These are phyloP conservation scores for Clitopilus hobsonii DNA, from an alignment of 768 basidiomycete genomes.

Conservation along the genomic window DNA sequence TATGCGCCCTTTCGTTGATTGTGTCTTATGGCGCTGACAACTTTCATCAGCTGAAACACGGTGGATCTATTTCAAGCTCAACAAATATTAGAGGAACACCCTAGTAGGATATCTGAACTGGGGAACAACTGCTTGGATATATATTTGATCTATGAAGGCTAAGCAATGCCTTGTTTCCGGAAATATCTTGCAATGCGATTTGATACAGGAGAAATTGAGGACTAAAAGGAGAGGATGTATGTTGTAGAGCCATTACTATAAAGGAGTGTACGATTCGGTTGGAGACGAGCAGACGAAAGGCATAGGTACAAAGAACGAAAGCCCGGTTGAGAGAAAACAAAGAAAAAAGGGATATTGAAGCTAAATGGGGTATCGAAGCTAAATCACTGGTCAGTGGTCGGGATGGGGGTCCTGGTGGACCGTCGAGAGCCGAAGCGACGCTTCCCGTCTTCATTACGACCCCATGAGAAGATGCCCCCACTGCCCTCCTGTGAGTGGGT, in stretches of 20 bases:
- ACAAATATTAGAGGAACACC: conserved; percentile 34
- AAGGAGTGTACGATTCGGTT: conserved; percentile 21
- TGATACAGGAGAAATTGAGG: conserved; percentile 16
- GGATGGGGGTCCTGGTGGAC: conserved; percentile 40
- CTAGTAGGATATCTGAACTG: conserved; percentile 27
- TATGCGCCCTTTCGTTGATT: not conserved
- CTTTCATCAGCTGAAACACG: conserved; percentile 30
- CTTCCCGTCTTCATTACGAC: conserved; percentile 56
- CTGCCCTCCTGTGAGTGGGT: conserved; percentile 62
- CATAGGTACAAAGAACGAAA: conserved; percentile 15
- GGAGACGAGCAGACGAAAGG: conserved; percentile 10
- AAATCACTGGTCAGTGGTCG: conserved; percentile 20
- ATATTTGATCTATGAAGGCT: not conserved
- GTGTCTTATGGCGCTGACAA: not conserved
- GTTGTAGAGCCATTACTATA: conserved; percentile 22
- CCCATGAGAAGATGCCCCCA: conserved; percentile 64
- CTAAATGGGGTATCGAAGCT: conserved; percentile 5
- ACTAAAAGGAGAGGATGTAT: conserved; percentile 21
- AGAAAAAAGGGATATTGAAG: conserved; percentile 3
- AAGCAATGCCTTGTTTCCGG: conserved; percentile 7
- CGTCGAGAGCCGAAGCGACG: conserved; percentile 74
- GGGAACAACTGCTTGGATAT: not conserved
- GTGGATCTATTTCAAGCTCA: conserved; percentile 33
- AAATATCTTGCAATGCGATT: conserved; percentile 22
- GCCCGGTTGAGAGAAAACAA: conserved; percentile 14